A percentile compares a stretch with the other conserved stretches of the same genome.
Conservation (phyloP, 2,329 filamentous ascomycete species). For the Leptographium lundbergii region DNA sequence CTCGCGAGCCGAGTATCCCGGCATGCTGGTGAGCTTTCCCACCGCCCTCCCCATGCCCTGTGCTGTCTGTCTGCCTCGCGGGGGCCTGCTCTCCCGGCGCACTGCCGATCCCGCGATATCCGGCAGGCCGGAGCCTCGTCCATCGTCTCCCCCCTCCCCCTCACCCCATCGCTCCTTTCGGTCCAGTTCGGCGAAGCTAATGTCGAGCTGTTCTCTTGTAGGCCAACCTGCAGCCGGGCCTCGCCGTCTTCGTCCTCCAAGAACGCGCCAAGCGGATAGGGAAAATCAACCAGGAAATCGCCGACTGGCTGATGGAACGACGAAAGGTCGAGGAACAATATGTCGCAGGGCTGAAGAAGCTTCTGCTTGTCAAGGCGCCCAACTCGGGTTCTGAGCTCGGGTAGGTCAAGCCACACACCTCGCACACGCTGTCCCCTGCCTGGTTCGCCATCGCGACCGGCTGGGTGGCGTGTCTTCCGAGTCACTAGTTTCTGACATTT, state of each 20-base stretch:
- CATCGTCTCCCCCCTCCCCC: too few species aligned
- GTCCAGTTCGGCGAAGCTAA: constrained; percentile 1
- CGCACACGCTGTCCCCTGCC: background rate
- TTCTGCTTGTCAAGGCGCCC: constrained; percentile 60
- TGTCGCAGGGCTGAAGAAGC: constrained; percentile 66
- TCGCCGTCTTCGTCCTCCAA: constrained; percentile 70
- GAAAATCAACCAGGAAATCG: constrained; percentile 79
- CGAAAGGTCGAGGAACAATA: constrained; percentile 87
- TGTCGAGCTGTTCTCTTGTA: constrained; percentile 22
- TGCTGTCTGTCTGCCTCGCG: too few species aligned
- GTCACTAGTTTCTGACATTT: background rate
- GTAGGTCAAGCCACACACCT: constrained; percentile 33
- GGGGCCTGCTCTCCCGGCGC: constrained; percentile 4
- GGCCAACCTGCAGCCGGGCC: constrained; percentile 67
- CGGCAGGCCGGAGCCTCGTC: background rate
- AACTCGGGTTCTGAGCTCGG: constrained; percentile 73
- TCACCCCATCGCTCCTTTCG: too few species aligned
- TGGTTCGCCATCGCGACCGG: too few species aligned
- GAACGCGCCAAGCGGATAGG: constrained; percentile 81
- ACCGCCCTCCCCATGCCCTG: background rate
- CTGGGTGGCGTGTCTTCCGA: too few species aligned
- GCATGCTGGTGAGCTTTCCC: constrained; percentile 61
- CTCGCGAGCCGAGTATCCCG: constrained; percentile 81
- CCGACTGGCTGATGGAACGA: constrained; percentile 96
- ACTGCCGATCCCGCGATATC: background rate